Evolutionary conservation across 176 grass and related monocot species (phyloP).

Genomic region (Eremochloa ophiuroides): DNA sequence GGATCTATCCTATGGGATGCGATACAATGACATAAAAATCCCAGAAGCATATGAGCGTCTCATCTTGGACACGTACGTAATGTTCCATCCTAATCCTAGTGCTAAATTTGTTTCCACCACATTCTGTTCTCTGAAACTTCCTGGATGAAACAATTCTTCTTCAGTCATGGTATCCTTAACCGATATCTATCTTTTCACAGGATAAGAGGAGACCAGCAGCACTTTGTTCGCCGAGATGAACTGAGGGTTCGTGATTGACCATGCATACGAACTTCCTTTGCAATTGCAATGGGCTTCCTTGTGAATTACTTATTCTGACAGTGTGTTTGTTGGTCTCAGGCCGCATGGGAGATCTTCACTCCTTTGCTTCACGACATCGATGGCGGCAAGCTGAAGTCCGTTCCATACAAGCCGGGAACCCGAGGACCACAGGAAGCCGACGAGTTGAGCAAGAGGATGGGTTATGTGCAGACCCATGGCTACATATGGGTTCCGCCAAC

Average conservation of each 20-base stretch:
- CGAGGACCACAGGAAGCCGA: constrained; percentile 74
- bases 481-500: constrained; percentile 90
- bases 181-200: constrained; percentile 37
- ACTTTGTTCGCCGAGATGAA: constrained; percentile 92
- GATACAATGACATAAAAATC: constrained; percentile 76
- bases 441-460: constrained; percentile 57
- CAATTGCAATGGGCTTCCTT: neutral
- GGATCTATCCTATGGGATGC: constrained; percentile 89
- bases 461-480: constrained; percentile 82
- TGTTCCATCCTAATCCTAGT: neutral
- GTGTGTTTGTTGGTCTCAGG: constrained; percentile 45
- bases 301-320: neutral
- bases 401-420: constrained; percentile 63
- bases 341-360: constrained; percentile 96
- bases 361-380: constrained; percentile 88
- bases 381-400: constrained; percentile 53
- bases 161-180: neutral
- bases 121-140: neutral
- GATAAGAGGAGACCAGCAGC: constrained; percentile 95
- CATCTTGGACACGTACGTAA: constrained; percentile 83
- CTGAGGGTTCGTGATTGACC: constrained; percentile 49
- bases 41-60: constrained; percentile 98
- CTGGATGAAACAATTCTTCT: neutral
- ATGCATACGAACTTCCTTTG: neutral
- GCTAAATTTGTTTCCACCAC: neutral